Percentiles rank a stretch among this genome's conserved stretches.
These are phyloP conservation scores for Clausena lansium DNA, from an alignment of 345 rosid species.

Conservation along the genomic window DNA sequence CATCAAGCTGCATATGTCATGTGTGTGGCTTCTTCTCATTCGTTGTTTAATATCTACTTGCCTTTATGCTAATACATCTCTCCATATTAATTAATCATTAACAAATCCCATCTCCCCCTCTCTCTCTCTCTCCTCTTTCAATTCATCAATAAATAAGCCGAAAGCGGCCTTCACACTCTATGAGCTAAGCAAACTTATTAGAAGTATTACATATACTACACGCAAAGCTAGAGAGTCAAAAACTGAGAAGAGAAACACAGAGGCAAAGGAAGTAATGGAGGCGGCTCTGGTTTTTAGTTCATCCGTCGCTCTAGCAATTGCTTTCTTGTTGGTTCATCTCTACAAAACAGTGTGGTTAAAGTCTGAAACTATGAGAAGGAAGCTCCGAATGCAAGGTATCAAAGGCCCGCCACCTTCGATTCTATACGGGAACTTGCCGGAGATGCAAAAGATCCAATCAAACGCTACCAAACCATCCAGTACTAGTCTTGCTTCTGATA, in stretches of 20 bases:
- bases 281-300: neutral
- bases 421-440: conserved; percentile 58
- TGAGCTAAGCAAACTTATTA: no score
- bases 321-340: conserved; percentile 18
- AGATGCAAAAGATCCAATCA: conserved; percentile 59
- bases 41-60: conserved; percentile 10
- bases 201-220: neutral
- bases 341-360: conserved; percentile 23
- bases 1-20: conserved; percentile 11
- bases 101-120: neutral
- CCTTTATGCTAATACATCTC: conserved; percentile 8
- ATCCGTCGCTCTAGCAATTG: neutral
- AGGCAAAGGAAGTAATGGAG: conserved; percentile 3
- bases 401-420: conserved; percentile 64
- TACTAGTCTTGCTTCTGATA: conserved; percentile 6
- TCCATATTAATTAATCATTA: neutral
- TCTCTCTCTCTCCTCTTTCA: neutral
- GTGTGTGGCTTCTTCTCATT: neutral
- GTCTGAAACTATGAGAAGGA: conserved; percentile 33
- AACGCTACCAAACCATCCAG: conserved; percentile 4
- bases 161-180: neutral
- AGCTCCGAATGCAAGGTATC: conserved; percentile 59
- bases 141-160: neutral
- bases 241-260: neutral
- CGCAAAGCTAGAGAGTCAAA: neutral